These are phyloP conservation scores for Thuidium tamariscinum DNA, from an alignment of 225 moss, liverwort and hornwort species.

Conservation along the genomic window DNA sequence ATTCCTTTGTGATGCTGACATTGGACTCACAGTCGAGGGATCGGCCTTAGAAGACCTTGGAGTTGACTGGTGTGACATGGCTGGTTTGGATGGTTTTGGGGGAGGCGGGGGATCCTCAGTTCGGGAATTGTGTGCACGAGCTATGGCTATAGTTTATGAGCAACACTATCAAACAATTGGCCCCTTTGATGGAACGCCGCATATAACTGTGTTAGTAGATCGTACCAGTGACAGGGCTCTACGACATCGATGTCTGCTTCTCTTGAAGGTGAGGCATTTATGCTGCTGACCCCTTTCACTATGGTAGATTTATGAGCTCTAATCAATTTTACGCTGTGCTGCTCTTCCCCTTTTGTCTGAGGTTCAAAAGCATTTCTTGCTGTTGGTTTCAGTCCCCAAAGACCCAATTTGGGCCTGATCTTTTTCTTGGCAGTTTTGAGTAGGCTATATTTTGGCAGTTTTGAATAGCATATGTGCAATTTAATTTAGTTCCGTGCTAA, in stretches of 20 bases:
- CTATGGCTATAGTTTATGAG: slow-evolving; percentile 90
- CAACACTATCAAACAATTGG: slow-evolving; percentile 80
- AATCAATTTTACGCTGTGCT: neutral
- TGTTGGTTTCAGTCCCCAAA: neutral
- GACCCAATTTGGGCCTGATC: neutral
- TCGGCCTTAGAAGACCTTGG: slow-evolving; percentile 71
- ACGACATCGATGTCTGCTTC: slow-evolving; percentile 73
- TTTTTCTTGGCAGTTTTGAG: neutral
- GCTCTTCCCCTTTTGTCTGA: neutral
- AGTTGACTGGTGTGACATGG: slow-evolving; percentile 91
- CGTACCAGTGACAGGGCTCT: slow-evolving; percentile 86
- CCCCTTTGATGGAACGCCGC: slow-evolving; percentile 83
- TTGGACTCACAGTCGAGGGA: slow-evolving; percentile 81
- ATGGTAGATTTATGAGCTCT: neutral
- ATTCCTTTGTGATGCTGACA: slow-evolving; percentile 87
- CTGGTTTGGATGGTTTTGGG: slow-evolving; percentile 89
- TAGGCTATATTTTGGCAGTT: neutral
- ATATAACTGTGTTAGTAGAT: slow-evolving; percentile 79
- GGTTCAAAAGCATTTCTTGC: neutral
- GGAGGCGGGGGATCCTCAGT: slow-evolving; percentile 86
- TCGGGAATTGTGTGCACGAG: slow-evolving; percentile 82
- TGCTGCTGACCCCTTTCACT: neutral
- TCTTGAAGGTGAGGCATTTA: slow-evolving; percentile 45
- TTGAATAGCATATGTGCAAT: neutral
- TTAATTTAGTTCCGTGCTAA: neutral